phyloP scores from a whole-genome alignment of 2,329 filamentous ascomycete genomes.

The Aspergillus eucalypticola region DNA sequence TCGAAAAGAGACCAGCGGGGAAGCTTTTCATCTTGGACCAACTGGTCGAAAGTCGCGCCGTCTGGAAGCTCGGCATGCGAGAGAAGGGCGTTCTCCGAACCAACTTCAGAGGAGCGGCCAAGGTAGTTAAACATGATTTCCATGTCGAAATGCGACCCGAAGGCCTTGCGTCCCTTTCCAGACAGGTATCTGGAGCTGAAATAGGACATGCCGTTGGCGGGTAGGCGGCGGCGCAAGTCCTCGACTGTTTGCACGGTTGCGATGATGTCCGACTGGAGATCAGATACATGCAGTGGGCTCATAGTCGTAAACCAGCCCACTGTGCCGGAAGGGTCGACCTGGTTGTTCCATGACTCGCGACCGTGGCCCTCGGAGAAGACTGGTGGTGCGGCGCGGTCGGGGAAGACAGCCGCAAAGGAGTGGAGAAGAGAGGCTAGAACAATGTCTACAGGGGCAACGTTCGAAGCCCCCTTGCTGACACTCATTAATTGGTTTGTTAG shows the following conservation, averaged over 20 bases:
- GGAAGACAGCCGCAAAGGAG: constrained; percentile 9
- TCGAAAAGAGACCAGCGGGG: constrained; percentile 9
- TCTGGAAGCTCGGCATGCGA: not conserved
- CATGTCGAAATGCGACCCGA: constrained; percentile 1
- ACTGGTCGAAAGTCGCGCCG: not conserved
- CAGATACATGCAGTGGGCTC: not conserved
- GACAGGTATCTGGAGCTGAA: constrained; percentile 14
- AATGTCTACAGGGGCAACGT: constrained; percentile 9
- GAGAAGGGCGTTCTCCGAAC: not conserved
- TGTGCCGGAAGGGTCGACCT: constrained; percentile 10
- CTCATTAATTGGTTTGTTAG: constrained; percentile 2
- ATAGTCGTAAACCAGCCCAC: constrained; percentile 16
- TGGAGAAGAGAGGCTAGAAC: constrained; percentile 10
- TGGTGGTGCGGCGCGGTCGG: constrained; percentile 8
- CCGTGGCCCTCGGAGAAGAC: constrained; percentile 20
- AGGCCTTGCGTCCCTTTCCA: not conserved
- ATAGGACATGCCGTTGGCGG: constrained; percentile 13
- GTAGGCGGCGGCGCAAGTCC: constrained; percentile 6
- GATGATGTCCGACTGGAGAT: not conserved
- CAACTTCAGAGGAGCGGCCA: constrained; percentile 6
- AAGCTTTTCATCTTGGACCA: not conserved
- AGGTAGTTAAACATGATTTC: constrained; percentile 18
- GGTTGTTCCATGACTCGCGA: constrained; percentile 12
- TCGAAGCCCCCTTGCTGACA: constrained; percentile 2
- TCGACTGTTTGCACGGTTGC: not conserved